Base-by-base conservation (phyloP, 23 red algal species). In the Gracilaria domingensis region DNA sequence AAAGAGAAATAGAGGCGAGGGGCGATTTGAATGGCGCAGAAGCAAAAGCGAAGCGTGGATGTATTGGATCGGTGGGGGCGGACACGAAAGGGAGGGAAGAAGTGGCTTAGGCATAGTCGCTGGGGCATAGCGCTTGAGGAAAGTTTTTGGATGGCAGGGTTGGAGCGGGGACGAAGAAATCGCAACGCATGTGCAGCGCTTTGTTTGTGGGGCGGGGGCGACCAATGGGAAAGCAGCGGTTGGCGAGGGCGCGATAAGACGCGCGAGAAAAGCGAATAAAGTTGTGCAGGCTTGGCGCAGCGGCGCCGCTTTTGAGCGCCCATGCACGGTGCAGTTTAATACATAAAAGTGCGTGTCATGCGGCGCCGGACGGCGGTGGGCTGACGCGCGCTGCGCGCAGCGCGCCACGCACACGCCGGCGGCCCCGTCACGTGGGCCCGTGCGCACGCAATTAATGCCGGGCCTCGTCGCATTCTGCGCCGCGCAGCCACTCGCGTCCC, bases 251-350 rank as follows among this genome's bases (percentile, higher is more conserved):
- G 56, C 56, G 51, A 4, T 26, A 7, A 34, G 26, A 13, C 4
- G 8, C 29, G 64, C 33, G 28, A 18, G 29, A 18, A 37, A 37
- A 37, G 29, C 29, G 29, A n/a, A n/a, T n/a, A n/a, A n/a, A n/a
- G n/a, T n/a, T n/a, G n/a, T n/a, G n/a, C n/a, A n/a, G n/a, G n/a
- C n/a, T n/a, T n/a, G n/a, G n/a, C n/a, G n/a, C n/a, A n/a, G n/a
- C 32, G 32, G 64, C 9, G 64, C n/a, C 16, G 32, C 64, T 7
- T 69, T 69, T 36, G 17, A 18, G 64, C 64, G 32, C 64, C 32
- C 28, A 32, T 69, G 64, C 64, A 69, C 64, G 30, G 64, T 69
- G 64, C 64, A 69, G 64, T 37, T 20, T 7, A 62, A 18, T 14
- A 55, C 8, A 55, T 37, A 69, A 69, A 69, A 12, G 64, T 69